A percentile compares a stretch with the other conserved stretches of the same genome.
phyloP scores from a whole-genome alignment of 352 stramenopile genomes.

The Globisporangium apiculatum region DNA sequence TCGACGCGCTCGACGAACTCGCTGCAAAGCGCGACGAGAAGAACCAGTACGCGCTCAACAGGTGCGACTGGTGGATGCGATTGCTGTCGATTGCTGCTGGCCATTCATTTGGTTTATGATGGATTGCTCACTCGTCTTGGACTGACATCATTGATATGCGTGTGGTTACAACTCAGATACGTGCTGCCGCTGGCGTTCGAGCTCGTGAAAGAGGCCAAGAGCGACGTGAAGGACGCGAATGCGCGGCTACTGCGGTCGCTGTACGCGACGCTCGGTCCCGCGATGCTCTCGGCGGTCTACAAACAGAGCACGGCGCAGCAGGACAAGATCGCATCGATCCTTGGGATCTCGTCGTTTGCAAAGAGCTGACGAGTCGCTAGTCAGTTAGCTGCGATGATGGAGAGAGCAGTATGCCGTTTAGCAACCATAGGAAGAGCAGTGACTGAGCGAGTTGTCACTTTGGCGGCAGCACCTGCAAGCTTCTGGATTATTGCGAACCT shows the following conservation, averaged over 20 bases:
- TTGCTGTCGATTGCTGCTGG: too few relatives aligned
- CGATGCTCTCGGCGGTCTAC: constrained; percentile 16
- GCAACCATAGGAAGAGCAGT: too few relatives aligned
- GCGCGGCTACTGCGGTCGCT: constrained; percentile 29
- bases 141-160: too few relatives aligned
- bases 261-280: constrained; percentile 15
- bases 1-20: constrained; percentile 46
- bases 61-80: constrained; percentile 9
- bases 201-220: constrained; percentile 72
- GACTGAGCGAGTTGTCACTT: too few relatives aligned
- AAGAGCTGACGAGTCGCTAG: background rate
- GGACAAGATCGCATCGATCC: constrained; percentile 35
- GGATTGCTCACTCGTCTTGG: too few relatives aligned
- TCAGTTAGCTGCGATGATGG: too few relatives aligned
- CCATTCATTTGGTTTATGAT: too few relatives aligned
- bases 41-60: constrained; percentile 41
- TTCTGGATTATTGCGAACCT: too few relatives aligned
- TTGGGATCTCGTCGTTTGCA: constrained; percentile 20
- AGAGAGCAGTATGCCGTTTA: too few relatives aligned
- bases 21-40: constrained; percentile 34
- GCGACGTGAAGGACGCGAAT: constrained; percentile 54
- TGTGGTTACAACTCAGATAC: constrained; percentile 21
- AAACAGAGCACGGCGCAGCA: constrained; percentile 54
- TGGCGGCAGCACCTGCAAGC: too few relatives aligned
- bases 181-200: constrained; percentile 65